Base-by-base conservation (phyloP, 2,329 filamentous ascomycete genomes). In the Venturia effusa region DNA sequence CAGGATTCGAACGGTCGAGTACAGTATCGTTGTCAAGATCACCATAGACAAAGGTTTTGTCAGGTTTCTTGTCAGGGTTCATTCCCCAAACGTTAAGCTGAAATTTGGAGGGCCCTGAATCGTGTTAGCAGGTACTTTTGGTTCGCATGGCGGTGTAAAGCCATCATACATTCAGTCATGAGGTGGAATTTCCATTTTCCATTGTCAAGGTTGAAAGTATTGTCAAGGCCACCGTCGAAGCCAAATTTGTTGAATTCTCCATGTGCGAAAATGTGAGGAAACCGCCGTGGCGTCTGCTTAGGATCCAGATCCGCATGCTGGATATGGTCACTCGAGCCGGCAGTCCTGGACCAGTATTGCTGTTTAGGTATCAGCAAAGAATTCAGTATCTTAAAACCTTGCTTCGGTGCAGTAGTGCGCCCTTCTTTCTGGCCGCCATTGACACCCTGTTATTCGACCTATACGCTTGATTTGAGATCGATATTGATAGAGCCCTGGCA, bases 61-160 rank as follows among this genome's bases (percentile, higher is more conserved):
- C 85, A 0, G 85, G 84, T 67, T 81, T 74, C 22, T 84, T 84
- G 71, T 87, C 80, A 0, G 81, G 80, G 68, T 87, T 85, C 70
- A 87, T 84, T 62, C 85, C 86, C 85, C 86, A 88, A 7, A 86
- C 78, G 67, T 87, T 88, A 65, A 87, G 74, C 68, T 87, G 84
- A 64, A 84, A 34, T 34, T 57, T 57, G 1, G 51, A 57, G 15
- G 51, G 51, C 51, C 51, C 45, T 51, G 15, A 13, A 51, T 51
- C 17, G 22, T 51, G 45, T 51, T 51, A 51, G 22, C 8, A 27
- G 40, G 3, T 5, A 43, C 15, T n/a, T 43, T 1, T 4, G 24
- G 4, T 27, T 24, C 22, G 5, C 3, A 51, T 15, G 27, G 45
- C 45, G 13, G 22, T 22, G 22, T 27, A 22, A 80, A 59, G 80